phyloP scores from a whole-genome alignment of 306 rosid genomes.

The Castanea sativa region DNA sequence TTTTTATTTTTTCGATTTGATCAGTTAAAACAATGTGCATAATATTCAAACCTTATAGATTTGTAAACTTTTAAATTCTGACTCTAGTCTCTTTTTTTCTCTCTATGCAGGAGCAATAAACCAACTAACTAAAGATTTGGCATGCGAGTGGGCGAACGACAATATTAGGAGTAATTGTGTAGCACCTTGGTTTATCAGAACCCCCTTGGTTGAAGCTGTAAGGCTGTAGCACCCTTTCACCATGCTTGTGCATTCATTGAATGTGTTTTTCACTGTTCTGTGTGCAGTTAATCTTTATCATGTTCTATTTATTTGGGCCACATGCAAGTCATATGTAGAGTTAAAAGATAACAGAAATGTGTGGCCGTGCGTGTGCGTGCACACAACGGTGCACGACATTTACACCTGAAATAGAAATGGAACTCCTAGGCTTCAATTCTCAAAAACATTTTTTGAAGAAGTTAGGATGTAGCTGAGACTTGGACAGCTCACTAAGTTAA shows the following conservation, averaged over 20 bases:
- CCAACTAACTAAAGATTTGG: not conserved
- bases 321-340: not conserved
- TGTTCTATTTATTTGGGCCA: constrained; percentile 22
- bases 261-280: no score
- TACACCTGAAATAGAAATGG: no score
- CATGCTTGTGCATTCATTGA: not conserved
- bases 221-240: not conserved
- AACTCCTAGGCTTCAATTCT: no score
- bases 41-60: not conserved
- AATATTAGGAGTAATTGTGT: not conserved
- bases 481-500: not conserved
- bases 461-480: not conserved
- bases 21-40: not conserved
- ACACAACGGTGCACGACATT: no score
- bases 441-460: no score
- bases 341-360: no score
- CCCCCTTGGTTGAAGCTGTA: not conserved
- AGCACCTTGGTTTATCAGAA: not conserved
- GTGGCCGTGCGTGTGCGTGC: no score
- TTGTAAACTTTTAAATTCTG: not conserved
- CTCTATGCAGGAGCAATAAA: not conserved
- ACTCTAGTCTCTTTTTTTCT: not conserved
- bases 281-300: no score
- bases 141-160: not conserved
- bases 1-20: not conserved